These are phyloP conservation scores for Neofusicoccum kwambonambiense DNA, from an alignment of 2,329 filamentous ascomycete genomes.

Conservation along the genomic window DNA sequence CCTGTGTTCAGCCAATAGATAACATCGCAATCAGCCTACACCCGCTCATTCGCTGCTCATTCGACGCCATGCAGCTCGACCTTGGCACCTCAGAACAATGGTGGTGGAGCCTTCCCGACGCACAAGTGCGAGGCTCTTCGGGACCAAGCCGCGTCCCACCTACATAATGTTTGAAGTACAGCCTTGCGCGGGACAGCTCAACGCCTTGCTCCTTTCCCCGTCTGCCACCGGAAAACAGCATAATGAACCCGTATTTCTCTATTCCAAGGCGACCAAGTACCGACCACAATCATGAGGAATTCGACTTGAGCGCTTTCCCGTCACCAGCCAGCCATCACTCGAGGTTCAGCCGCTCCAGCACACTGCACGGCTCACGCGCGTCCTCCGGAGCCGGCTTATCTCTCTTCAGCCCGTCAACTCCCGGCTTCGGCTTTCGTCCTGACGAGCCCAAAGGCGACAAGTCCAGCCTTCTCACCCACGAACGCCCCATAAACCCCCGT, in stretches of 20 bases:
- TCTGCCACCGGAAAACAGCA: neutral
- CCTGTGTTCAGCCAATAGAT: too few species aligned
- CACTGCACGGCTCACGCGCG: neutral
- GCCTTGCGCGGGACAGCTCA: too few species aligned
- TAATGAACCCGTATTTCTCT: neutral
- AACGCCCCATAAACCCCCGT: neutral
- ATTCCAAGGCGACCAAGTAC: neutral
- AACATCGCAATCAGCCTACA: too few species aligned
- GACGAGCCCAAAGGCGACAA: neutral
- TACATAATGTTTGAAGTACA: too few species aligned
- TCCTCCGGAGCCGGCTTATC: neutral
- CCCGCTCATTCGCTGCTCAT: too few species aligned
- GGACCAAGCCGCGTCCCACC: too few species aligned
- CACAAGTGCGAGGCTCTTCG: too few species aligned
- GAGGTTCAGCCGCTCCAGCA: neutral
- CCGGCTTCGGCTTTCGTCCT: neutral
- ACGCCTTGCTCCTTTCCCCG: too few species aligned
- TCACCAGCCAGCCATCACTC: neutral
- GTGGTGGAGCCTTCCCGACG: too few species aligned
- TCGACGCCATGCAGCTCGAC: too few species aligned
- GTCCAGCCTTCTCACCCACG: neutral
- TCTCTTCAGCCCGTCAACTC: neutral
- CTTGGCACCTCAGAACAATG: too few species aligned
- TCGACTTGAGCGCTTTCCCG: neutral
- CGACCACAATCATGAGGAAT: neutral